Evolutionary conservation across 345 rosid genomes (phyloP), one percentile per base, ranked within the genome.

Genomic region (Barbarea vulgaris): DNA sequence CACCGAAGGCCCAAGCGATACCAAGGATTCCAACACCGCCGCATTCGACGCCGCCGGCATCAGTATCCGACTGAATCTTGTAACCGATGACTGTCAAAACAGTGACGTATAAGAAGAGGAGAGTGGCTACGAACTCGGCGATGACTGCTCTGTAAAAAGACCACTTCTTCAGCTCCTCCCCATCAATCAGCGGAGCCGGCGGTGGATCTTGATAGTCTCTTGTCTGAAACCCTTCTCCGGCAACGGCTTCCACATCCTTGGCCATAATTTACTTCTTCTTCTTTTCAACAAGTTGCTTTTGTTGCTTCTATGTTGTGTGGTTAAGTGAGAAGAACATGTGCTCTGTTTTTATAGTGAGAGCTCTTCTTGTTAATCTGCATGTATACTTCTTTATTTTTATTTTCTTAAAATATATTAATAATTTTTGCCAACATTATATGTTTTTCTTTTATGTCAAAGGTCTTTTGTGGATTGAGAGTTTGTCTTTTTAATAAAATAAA

Each of bases 1-100:
- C 97, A 68, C 97, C 97, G 1, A 92, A 90, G 62, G 97, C 93
- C 97, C 96, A 90, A 64, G 97, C 96, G 15, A 92, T 92, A 41
- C 97, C 97, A 1, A 92, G 91, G 69, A 87, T 80, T 5, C 97
- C 97, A 27, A 92, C 97, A 1, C 97, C 94, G 1, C 89, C 87
- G 21, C 97, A 92, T 0, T 72, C 78, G 3, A 62, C 86, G 0
- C 62, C 36, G 4, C 48, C 46, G 6, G 63, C 62, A 36, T 1
- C 7, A 7, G 3, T 4, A 31, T 82, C 89, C 5, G 81, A 74
- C 76, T 86, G 85, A 63, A 82, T 70, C 51, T 79, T 87, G 84
- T 93, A 88, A 30, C 96, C 98, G 25, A 93, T 93, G 62, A 90
- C 96, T 2, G 98, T 90, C 77, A 87, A 79, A 37, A 93, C 91